These are phyloP conservation scores for Penicillium subrubescens DNA, from an alignment of 495 filamentous ascomycete species.

Conservation along the genomic window DNA sequence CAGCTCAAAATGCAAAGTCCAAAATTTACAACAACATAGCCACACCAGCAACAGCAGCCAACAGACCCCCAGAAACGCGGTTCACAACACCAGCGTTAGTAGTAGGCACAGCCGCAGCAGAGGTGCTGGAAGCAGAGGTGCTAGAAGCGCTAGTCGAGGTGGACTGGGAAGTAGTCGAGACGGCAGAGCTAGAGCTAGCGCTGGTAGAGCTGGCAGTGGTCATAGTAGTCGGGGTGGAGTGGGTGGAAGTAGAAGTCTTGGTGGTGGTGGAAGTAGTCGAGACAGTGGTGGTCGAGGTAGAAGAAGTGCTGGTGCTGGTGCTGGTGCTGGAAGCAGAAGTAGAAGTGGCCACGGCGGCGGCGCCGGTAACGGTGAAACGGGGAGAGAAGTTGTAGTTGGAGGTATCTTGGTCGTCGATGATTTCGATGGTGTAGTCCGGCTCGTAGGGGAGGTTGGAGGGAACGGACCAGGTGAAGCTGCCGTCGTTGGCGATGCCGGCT, in stretches of 20 bases:
- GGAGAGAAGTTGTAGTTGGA: constrained; percentile 59
- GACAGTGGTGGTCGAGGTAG: constrained; percentile 26
- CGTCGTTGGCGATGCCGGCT: constrained; percentile 59
- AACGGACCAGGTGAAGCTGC: constrained; percentile 59
- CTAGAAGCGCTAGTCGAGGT: constrained; percentile 20
- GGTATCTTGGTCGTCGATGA: constrained; percentile 49
- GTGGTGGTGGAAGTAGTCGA: constrained; percentile 16
- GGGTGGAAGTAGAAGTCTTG: constrained; percentile 2
- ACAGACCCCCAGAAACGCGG: constrained; percentile 42
- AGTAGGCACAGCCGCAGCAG: constrained; percentile 24
- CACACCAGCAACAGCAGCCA: constrained; percentile 41
- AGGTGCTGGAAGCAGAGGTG: constrained; percentile 15
- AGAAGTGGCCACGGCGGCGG: constrained; percentile 39
- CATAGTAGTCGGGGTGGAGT: constrained; percentile 9
- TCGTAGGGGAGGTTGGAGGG: constrained; percentile 43
- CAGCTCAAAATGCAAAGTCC: background rate
- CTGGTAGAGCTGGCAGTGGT: constrained; percentile 32
- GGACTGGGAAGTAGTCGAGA: constrained; percentile 33
- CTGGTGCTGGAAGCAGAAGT: constrained; percentile 36
- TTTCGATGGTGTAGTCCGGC: constrained; percentile 61
- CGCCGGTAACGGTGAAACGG: constrained; percentile 56
- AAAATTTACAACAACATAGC: constrained; percentile 36
- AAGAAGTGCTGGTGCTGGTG: constrained; percentile 42
- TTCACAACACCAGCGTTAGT: constrained; percentile 36
- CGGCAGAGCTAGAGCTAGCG: constrained; percentile 28